Conservation (phyloP, 352 stramenopile genomes). For the Globisporangium splendens region DNA sequence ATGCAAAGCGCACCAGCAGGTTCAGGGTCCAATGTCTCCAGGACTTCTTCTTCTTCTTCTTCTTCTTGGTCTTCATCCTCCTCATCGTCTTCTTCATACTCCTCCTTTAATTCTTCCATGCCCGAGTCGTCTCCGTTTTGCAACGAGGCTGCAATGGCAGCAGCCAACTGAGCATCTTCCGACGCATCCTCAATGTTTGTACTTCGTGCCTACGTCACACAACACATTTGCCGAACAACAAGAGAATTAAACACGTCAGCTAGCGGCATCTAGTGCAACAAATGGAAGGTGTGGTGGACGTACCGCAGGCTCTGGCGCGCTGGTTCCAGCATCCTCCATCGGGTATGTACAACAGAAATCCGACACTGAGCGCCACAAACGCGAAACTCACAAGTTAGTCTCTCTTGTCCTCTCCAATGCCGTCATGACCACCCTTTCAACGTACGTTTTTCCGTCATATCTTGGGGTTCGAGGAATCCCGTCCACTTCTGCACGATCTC, state of each 20-base stretch:
- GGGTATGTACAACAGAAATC: conserved; percentile 63
- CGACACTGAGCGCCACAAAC: conserved; percentile 33
- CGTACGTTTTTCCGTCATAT: conserved; percentile 75
- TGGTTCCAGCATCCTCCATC: conserved; percentile 21
- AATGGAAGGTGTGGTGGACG: neutral
- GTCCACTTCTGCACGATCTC: conserved; percentile 64
- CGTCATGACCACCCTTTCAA: neutral
- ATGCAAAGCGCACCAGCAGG: conserved; percentile 37
- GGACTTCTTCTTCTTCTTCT: conserved; percentile 34
- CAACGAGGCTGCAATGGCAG: conserved; percentile 77
- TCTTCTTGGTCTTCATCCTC: conserved; percentile 42
- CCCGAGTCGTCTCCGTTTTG: conserved; percentile 42
- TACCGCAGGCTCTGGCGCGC: conserved; percentile 3
- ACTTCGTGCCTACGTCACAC: neutral
- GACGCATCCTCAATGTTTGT: conserved; percentile 48
- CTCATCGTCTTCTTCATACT: conserved; percentile 30
- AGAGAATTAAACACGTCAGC: neutral
- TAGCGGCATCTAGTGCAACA: neutral
- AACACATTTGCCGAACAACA: neutral
- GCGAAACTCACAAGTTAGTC: conserved; percentile 5
- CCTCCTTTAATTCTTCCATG: conserved; percentile 22
- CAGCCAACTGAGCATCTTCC: conserved; percentile 75
- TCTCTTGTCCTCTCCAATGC: no score
- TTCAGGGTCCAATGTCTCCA: conserved; percentile 46
- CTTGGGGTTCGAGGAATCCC: conserved; percentile 62